Base-by-base conservation (phyloP, 768 basidiomycete genomes). In the Grammothele lineata region DNA sequence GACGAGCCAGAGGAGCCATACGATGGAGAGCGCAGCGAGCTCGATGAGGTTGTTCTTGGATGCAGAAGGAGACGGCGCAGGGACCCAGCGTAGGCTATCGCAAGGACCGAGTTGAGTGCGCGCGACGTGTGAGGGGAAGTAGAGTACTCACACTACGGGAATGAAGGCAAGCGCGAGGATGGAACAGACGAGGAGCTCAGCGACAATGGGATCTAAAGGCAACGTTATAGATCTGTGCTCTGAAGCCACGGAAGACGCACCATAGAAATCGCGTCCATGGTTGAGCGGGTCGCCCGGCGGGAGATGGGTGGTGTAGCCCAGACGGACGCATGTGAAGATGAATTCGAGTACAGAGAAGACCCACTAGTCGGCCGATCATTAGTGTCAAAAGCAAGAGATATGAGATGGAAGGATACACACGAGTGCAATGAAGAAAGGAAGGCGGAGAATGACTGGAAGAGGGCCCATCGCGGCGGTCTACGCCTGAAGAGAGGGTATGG, bases 81-180 rank as follows among this genome's bases (percentile, higher is more conserved):
- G 51, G 73, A 71, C 56, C 87, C 85, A 43, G 72, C 69, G 44
- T 50, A 55, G 42, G 12, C 53, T 55, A 26, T 15, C 11, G n/a
- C 21, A n/a, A n/a, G n/a, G 15, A 18, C 4, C 32, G 32, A 17
- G 40, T 5, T 9, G 15, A 14, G 35, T 19, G 35, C 8, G 18
- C 35, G 35, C 35, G n/a, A 33, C 8, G 32, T 7, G 25, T n/a
- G 15, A 23, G 19, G 40, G 17, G 3, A 40, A 17, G 15, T 3
- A n/a, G 17, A 3, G 39, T 17, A 54, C 64, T 45, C 18, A 62
- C 64, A 63, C 54, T 24, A 57, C 44, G 3, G 57, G 57, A 1
- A 54, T 50, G 10, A 55, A 51, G 0, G 53, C 45, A 0, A 64
- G 39, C 2, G 57, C 43, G 7, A 65, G 43, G 2, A 63, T 19